Conservation (phyloP, 257 asterid species). For the Hygrophila difformis region DNA sequence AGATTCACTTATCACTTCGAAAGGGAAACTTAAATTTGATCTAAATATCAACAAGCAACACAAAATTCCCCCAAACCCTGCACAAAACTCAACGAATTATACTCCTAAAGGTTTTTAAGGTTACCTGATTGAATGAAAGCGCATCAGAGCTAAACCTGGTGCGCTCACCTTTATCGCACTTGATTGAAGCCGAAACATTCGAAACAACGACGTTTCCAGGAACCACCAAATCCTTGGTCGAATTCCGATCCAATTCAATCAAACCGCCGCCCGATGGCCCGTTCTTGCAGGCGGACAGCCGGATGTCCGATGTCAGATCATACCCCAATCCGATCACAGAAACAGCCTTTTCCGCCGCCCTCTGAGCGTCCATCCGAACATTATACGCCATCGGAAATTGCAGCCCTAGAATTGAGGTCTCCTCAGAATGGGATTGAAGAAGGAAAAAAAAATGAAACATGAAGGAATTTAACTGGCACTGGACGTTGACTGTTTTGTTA, state of each 20-base stretch:
- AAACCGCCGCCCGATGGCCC: constrained; percentile 59
- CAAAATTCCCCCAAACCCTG: too few species aligned
- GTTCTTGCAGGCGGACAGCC: constrained; percentile 69
- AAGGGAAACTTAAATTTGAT: too few species aligned
- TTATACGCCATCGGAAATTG: constrained; percentile 42
- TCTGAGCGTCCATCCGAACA: constrained; percentile 53
- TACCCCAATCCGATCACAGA: constrained; percentile 81
- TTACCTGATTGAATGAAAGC: constrained; percentile 71
- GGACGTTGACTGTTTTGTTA: too few species aligned
- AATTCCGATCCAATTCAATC: constrained; percentile 49
- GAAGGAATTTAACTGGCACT: constrained; percentile 4
- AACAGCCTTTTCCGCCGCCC: constrained; percentile 90
- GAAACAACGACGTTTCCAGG: constrained; percentile 77
- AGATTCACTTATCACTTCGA: too few species aligned
- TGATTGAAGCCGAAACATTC: constrained; percentile 51
- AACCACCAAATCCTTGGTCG: constrained; percentile 48
- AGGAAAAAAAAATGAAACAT: too few species aligned
- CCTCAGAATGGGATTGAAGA: too few species aligned
- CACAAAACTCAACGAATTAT: too few species aligned
- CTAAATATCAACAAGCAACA: too few species aligned
- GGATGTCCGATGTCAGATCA: constrained; percentile 67
- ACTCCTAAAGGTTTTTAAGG: too few species aligned
- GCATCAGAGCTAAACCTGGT: constrained; percentile 87
- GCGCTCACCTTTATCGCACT: constrained; percentile 97
- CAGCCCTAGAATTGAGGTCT: background rate